Base-by-base conservation (phyloP, 2,329 filamentous ascomycete species). In the Exophiala spinifera region DNA sequence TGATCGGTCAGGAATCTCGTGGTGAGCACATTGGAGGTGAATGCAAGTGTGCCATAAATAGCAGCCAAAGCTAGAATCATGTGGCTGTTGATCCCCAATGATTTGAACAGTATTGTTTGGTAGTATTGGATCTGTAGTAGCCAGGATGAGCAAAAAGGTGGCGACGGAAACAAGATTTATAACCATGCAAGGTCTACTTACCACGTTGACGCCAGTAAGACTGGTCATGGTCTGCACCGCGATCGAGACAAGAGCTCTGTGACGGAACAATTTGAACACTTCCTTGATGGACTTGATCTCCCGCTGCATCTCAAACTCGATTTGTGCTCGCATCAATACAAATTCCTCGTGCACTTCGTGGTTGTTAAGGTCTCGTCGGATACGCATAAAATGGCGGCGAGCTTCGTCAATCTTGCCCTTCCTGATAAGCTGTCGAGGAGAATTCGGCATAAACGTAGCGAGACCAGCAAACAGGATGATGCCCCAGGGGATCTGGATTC, bases 1-100 rank as follows among this genome's bases (percentile, higher is more conserved):
- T 79, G 78, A 63, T 83, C 80, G 1, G 76, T 76, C 10, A 83
- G 66, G 56, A 70, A 81, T 39, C 72, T 70, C 0, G 79, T 81
- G 0, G 80, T 80, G 25, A 82, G 63, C 20, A 65, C 64, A 54
- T 82, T 83, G 4, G 95, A 95, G 79, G 86, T 91, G 80, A 89
- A 90, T 78, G 95, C 91, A 80, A 91, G 91, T 76, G 95, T 85
- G 76, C 86, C 87, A 68, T 94, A 94, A 76, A 95, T 92, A 57
- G 88, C 83, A 62, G 95, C 89, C 79, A 91, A 85, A 46, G 87
- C 83, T 53, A 72, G 74, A 63, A 79, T 74, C 17, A 76, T 72
- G 3, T 65, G 55, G 45, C 58, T 56, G 64, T 73, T 71, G n/a
- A 59, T 74, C 25, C 82, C 83, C 48, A 81, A 73, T 1, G 82